A percentile compares a stretch with the other conserved stretches of the same genome.
These are phyloP conservation scores for Goffeauzyma gilvescens DNA, from an alignment of 768 basidiomycete genomes.

Conservation along the genomic window DNA sequence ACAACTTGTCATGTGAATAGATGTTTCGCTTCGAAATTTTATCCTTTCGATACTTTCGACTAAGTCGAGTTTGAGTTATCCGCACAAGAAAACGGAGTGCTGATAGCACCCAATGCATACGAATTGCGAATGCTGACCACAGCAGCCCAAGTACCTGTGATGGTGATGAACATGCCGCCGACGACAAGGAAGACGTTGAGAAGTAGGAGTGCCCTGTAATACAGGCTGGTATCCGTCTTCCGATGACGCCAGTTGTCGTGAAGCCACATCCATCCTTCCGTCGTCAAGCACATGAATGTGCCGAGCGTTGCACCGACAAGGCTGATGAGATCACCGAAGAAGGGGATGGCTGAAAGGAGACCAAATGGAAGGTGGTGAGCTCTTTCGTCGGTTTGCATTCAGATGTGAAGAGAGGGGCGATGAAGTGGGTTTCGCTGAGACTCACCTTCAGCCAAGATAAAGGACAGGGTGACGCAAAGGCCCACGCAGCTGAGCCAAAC, in stretches of 20 bases:
- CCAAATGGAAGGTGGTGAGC: no score
- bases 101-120: conserved; percentile 12
- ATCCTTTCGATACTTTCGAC: not conserved
- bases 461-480: conserved; percentile 6
- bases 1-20: conserved; percentile 50
- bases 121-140: conserved; percentile 13
- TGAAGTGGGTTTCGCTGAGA: conserved; percentile 2
- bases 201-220: conserved; percentile 11
- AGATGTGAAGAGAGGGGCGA: conserved; percentile 15
- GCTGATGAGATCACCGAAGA: not conserved
- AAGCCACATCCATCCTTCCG: conserved; percentile 21
- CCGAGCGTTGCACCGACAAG: conserved; percentile 10
- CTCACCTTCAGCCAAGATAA: conserved; percentile 12
- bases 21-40: not conserved
- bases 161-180: conserved; percentile 18
- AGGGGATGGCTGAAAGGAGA: not conserved
- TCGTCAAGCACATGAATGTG: conserved; percentile 14
- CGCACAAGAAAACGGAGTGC: conserved; percentile 19
- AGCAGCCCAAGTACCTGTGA: conserved; percentile 18
- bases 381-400: no score
- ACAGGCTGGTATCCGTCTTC: conserved; percentile 13
- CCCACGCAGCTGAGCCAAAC: conserved; percentile 13
- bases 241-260: conserved; percentile 15
- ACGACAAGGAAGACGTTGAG: conserved; percentile 16
- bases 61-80: conserved; percentile 14